Evolutionary conservation across 179 eudicot species (phyloP), one percentile per base, ranked within the genome.

Genomic region (Gypsophila paniculata): DNA sequence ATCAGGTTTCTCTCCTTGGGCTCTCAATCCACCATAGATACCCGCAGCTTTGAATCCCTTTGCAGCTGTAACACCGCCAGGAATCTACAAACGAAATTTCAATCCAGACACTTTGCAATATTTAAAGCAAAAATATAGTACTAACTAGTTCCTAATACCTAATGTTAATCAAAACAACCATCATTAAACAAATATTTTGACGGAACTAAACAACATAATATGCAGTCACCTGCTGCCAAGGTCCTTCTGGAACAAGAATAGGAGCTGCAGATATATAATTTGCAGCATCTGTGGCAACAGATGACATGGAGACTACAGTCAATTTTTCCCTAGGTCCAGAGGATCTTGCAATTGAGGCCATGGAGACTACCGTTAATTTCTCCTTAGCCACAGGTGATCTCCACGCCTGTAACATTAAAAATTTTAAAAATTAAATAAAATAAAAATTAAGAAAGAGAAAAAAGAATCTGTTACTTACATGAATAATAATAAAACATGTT

Each of bases 41-140:
- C 98, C 98, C 8, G 89, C 86, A 71, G 98, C 98, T 79, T 91
- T 91, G 80, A 93, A 93, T 71, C 98, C 98, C 71, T 91, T 83
- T 18, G 98, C 91, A 73, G 97, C 98, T 64, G 93, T 85, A 61
- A 93, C 93, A 54, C 98, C 98, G 2, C 98, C 98, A 55, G 87
- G 85, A 72, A 93, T 85, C 97, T 91, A 78, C 29, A 73, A 22
- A 80, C n/a, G 23, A 17, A 64, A 29, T 38, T 32, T 18, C 48
- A 52, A 32, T 2, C 5, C 19, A 17, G 21, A 19, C 4, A 18
- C 8, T 65, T 3, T 11, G 23, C 48, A 34, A 34, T 32, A 25
- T 12, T 23, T 60, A 29, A 26, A 15, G 17, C 34, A 17, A 76
- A 54, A 19, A 55, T 17, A 61, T 36, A 57, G 57, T 15, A 49